phyloP scores from a whole-genome alignment of 371 early-diverging fungal species.

The Mortierella sp. region DNA sequence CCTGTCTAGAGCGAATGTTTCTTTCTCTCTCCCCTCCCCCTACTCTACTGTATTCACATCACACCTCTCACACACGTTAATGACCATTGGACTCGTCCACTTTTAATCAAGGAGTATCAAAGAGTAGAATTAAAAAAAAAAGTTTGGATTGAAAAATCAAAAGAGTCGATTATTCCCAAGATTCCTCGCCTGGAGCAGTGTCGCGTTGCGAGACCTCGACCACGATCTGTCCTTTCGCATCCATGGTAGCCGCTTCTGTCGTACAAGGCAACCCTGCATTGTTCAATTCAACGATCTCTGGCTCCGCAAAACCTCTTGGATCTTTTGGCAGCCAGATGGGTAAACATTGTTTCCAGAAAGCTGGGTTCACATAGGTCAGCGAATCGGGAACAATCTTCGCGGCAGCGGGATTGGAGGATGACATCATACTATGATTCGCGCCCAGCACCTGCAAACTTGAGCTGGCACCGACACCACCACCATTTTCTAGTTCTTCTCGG shows the following conservation, averaged over 20 bases:
- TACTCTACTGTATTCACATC: too few species aligned
- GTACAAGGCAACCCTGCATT: conserved; percentile 20
- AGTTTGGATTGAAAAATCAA: not conserved
- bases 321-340: conserved; percentile 50
- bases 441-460: conserved; percentile 35
- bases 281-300: conserved; percentile 32
- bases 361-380: conserved; percentile 36
- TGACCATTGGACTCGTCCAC: too few species aligned
- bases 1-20: conserved; percentile 12
- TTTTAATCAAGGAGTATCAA: not conserved
- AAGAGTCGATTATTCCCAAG: conserved; percentile 24
- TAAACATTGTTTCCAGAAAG: conserved; percentile 15
- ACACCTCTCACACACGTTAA: too few species aligned
- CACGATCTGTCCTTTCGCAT: conserved; percentile 21
- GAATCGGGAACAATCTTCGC: conserved; percentile 17
- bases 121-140: not conserved
- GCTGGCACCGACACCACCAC: conserved; percentile 1
- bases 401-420: conserved; percentile 10
- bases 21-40: too few species aligned
- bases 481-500: conserved; percentile 10
- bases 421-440: conserved; percentile 23
- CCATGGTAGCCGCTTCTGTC: conserved; percentile 34
- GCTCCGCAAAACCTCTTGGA: conserved; percentile 38
- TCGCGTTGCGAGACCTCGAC: conserved; percentile 18
- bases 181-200: conserved; percentile 31